A percentile compares a stretch with the other conserved stretches of the same genome.
phyloP scores from a whole-genome alignment of 2,329 filamentous ascomycete genomes.

The Fusarium sp. region DNA sequence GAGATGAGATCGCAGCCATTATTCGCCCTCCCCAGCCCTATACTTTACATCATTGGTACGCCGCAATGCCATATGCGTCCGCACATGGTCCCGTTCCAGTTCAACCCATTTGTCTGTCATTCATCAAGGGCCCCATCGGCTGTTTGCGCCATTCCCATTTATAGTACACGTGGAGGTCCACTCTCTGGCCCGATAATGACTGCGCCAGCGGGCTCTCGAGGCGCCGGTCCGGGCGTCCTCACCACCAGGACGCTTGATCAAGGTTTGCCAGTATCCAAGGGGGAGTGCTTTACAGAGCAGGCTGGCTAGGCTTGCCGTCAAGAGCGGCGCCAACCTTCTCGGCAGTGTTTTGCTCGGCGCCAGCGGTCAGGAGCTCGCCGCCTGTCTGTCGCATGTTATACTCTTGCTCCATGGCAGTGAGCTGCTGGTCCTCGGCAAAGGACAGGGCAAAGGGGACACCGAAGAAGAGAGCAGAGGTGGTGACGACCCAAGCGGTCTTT shows the following conservation, averaged over 20 bases:
- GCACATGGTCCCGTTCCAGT: conserved; percentile 28
- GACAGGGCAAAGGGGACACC: conserved; percentile 95
- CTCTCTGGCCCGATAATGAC: conserved; percentile 35
- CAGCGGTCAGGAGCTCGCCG: conserved; percentile 73
- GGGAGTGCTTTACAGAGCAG: conserved; percentile 59
- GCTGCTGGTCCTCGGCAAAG: conserved; percentile 95
- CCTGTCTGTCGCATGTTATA: conserved; percentile 95
- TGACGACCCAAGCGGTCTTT: conserved; percentile 90
- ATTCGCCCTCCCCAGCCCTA: conserved; percentile 34
- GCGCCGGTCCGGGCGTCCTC: conserved; percentile 31
- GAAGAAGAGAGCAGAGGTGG: conserved; percentile 87
- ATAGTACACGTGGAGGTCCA: conserved; percentile 44
- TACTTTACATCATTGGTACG: conserved; percentile 45
- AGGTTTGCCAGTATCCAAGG: conserved; percentile 17
- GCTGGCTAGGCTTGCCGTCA: conserved; percentile 59
- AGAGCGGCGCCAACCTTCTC: conserved; percentile 63
- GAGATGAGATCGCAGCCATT: conserved; percentile 49
- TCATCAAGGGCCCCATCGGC: conserved; percentile 40
- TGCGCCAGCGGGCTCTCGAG: conserved; percentile 32
- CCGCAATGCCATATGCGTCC: conserved; percentile 35
- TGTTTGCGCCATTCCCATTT: conserved; percentile 44
- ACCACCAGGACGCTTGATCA: conserved; percentile 16
- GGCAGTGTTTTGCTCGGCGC: conserved; percentile 58
- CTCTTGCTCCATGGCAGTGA: conserved; percentile 97
- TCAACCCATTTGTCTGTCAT: conserved; percentile 31